Percentiles rank a stretch among this genome's conserved stretches.
Evolutionary conservation across 306 rosid species (phyloP).

Genomic region (Notholithocarpus densiflorus): DNA sequence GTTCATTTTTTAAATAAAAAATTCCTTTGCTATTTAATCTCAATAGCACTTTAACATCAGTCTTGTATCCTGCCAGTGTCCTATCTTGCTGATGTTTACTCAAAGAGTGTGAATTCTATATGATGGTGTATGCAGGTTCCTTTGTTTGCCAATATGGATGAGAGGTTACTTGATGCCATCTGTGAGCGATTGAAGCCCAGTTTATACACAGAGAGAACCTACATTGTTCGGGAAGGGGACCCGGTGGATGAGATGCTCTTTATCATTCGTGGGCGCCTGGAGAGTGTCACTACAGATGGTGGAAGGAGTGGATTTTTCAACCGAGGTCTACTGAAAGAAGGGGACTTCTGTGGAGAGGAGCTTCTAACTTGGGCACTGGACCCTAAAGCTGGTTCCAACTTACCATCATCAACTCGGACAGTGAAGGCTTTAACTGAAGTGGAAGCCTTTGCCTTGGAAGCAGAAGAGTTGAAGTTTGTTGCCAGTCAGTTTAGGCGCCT

Average conservation of each 20-base stretch:
- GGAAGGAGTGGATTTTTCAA: constrained; percentile 95
- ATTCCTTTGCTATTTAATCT: no score
- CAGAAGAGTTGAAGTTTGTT: constrained; percentile 83
- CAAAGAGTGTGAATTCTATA: background rate
- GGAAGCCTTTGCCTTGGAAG: constrained; percentile 90
- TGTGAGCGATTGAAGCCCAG: constrained; percentile 88
- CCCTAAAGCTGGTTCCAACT: constrained; percentile 67
- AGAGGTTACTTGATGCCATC: constrained; percentile 86
- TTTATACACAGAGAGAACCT: constrained; percentile 63
- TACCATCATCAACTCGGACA: constrained; percentile 89
- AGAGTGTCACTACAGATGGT: constrained; percentile 88
- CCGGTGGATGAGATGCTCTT: constrained; percentile 86
- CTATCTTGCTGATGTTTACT: no score
- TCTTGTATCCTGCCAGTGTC: no score
- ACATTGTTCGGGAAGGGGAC: constrained; percentile 83
- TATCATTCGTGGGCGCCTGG: constrained; percentile 86
- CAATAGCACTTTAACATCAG: no score
- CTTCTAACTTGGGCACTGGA: constrained; percentile 91
- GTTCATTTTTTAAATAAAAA: background rate
- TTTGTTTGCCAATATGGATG: constrained; percentile 86
- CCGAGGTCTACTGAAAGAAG: constrained; percentile 73
- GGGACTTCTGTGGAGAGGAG: constrained; percentile 91
- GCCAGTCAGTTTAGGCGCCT: constrained; percentile 85
- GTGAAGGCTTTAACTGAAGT: constrained; percentile 81
- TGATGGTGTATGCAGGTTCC: constrained; percentile 58